Percentiles rank a stretch among this genome's conserved stretches.
Conservation (phyloP, 257 asterid genomes). For the Solanum arcanum region DNA sequence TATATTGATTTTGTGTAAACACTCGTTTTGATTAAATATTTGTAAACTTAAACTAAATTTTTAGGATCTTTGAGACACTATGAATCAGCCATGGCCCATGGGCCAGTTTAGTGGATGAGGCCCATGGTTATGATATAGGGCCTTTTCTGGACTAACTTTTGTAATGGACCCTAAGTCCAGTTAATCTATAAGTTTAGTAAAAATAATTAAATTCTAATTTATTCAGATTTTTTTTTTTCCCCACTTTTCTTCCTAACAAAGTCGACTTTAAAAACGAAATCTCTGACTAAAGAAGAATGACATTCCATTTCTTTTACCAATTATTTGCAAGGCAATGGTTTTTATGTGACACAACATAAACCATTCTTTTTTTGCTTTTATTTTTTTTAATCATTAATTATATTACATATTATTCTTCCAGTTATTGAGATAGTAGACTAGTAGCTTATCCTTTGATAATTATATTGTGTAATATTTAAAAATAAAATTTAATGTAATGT, state of each 20-base stretch:
- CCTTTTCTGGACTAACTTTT: not conserved
- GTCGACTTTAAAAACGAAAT: too few species aligned
- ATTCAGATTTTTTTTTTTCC: too few species aligned
- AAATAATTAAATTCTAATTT: too few species aligned
- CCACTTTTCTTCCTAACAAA: too few species aligned
- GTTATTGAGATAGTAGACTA: not conserved
- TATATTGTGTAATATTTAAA: not conserved
- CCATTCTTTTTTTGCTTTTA: not conserved
- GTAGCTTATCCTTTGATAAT: too few species aligned
- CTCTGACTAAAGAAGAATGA: not conserved
- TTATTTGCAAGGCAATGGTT: not conserved
- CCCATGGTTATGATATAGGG: not conserved
- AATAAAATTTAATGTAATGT: not conserved
- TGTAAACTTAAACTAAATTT: too few species aligned
- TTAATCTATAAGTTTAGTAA: not conserved
- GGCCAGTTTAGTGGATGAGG: not conserved
- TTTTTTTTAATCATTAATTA: not conserved
- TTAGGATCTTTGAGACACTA: too few species aligned
- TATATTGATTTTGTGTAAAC: too few species aligned
- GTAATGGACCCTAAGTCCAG: not conserved
- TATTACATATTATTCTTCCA: not conserved
- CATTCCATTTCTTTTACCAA: not conserved
- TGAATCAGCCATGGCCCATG: not conserved
- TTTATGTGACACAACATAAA: not conserved
- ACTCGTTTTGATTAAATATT: too few species aligned